phyloP scores from a whole-genome alignment of 2,329 filamentous ascomycete genomes.

The Westerdykella ornata region DNA sequence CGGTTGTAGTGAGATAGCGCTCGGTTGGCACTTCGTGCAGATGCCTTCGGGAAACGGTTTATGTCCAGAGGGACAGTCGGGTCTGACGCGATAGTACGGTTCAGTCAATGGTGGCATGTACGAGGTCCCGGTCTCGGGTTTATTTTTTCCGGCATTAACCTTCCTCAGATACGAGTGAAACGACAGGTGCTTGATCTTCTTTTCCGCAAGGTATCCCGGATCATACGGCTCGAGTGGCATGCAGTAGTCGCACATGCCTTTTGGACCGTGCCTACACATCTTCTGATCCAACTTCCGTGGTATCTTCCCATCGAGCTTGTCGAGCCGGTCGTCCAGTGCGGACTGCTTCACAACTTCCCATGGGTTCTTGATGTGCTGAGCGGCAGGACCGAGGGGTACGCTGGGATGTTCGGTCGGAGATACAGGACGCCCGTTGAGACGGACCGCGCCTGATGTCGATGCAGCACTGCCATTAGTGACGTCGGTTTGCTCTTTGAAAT shows the following conservation, averaged over 20 bases:
- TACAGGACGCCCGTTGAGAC: conserved; percentile 72
- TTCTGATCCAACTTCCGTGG: conserved; percentile 63
- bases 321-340: conserved; percentile 74
- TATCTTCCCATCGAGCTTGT: conserved; percentile 87
- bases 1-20: conserved; percentile 88
- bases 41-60: conserved; percentile 92
- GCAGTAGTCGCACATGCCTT: conserved; percentile 99
- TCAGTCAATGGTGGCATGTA: conserved; percentile 94
- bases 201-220: conserved; percentile 78
- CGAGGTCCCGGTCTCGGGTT: conserved; percentile 84
- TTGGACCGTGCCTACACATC: conserved; percentile 93
- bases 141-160: conserved; percentile 93
- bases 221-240: conserved; percentile 95
- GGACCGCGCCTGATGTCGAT: conserved; percentile 45
- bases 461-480: conserved; percentile 45
- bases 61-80: conserved; percentile 87
- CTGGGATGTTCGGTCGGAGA: conserved; percentile 59
- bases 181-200: conserved; percentile 97
- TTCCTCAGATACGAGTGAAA: conserved; percentile 94
- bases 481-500: conserved; percentile 58
- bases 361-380: conserved; percentile 68
- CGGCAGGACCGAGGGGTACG: conserved; percentile 51
- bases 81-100: conserved; percentile 83
- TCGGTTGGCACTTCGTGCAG: conserved; percentile 96
- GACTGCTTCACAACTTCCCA: conserved; percentile 93